A percentile compares a stretch with the other conserved stretches of the same genome.
These are phyloP conservation scores for Silene noctiflora DNA, from an alignment of 179 eudicot genomes.

Conservation along the genomic window DNA sequence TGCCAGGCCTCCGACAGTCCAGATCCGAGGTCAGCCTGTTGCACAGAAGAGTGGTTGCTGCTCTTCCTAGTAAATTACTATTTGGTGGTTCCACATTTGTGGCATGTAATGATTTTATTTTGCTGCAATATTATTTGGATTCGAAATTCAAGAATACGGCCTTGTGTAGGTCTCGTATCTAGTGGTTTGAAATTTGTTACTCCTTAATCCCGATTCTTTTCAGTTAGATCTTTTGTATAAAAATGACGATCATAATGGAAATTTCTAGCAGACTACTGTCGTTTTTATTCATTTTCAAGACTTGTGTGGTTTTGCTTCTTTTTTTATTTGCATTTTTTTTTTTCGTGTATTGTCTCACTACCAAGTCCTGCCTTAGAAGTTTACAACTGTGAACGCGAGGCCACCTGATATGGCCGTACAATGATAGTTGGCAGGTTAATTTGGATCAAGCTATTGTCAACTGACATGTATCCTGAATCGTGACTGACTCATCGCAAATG, in stretches of 20 bases:
- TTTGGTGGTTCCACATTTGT: slow-evolving; percentile 25
- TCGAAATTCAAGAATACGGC: slow-evolving; percentile 25
- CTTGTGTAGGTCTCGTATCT: slow-evolving; percentile 23
- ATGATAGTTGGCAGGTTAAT: too few species aligned
- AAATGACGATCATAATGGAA: slow-evolving; percentile 20
- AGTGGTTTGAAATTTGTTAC: slow-evolving; percentile 32
- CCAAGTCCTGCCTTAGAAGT: background rate
- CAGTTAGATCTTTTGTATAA: slow-evolving; percentile 34
- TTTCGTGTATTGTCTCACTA: background rate
- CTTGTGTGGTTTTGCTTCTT: background rate
- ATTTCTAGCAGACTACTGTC: slow-evolving; percentile 10
- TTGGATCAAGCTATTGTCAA: too few species aligned
- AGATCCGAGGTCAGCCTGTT: slow-evolving; percentile 50
- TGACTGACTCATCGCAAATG: too few species aligned
- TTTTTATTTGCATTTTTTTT: background rate
- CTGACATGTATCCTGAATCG: too few species aligned
- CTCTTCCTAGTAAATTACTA: slow-evolving; percentile 29
- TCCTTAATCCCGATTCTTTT: slow-evolving; percentile 25
- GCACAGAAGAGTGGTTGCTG: slow-evolving; percentile 46
- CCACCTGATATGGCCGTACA: background rate
- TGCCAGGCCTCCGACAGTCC: slow-evolving; percentile 46
- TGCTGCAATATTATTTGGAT: slow-evolving; percentile 33
- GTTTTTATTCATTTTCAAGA: background rate
- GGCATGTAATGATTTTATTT: slow-evolving; percentile 27
- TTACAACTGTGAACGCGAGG: too few species aligned